Conservation (phyloP, 306 rosid genomes). For the Medicago ruthenica region DNA sequence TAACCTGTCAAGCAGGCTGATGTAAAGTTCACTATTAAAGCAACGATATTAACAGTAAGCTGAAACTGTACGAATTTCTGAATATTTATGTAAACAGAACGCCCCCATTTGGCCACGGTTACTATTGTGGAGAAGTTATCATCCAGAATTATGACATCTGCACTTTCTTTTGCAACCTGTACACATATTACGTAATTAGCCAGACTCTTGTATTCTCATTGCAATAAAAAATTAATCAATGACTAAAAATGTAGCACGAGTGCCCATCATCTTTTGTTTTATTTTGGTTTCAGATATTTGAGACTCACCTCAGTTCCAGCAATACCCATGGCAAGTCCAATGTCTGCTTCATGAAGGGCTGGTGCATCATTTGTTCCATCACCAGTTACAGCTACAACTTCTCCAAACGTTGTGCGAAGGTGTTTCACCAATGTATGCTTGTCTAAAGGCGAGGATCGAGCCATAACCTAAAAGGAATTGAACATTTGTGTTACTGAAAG, state of each 20-base stretch:
- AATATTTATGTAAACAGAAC: slow-evolving; percentile 90
- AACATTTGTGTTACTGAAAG: slow-evolving; percentile 40
- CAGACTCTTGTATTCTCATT: slow-evolving; percentile 14
- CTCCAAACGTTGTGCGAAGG: slow-evolving; percentile 81
- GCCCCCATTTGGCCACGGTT: slow-evolving; percentile 98
- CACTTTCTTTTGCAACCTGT: slow-evolving; percentile 99
- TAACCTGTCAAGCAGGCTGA: slow-evolving; percentile 94
- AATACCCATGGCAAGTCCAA: slow-evolving; percentile 99
- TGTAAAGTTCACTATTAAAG: slow-evolving; percentile 88
- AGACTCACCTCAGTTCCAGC: slow-evolving; percentile 95
- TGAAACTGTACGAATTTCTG: slow-evolving; percentile 98
- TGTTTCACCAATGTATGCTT: slow-evolving; percentile 91
- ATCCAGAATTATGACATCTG: slow-evolving; percentile 94
- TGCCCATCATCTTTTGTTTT: background rate
- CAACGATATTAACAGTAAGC: slow-evolving; percentile 93
- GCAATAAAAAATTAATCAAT: background rate
- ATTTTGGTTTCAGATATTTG: slow-evolving; percentile 34
- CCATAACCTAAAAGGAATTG: slow-evolving; percentile 75
- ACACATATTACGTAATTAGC: slow-evolving; percentile 37
- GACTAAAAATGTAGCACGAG: slow-evolving; percentile 22
- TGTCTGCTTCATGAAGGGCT: slow-evolving; percentile 98
- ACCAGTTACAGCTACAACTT: slow-evolving; percentile 98
- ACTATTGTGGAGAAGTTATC: slow-evolving; percentile 98
- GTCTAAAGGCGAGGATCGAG: slow-evolving; percentile 96
- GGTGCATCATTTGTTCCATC: slow-evolving; percentile 99